Base-by-base conservation (phyloP, 768 basidiomycete species). In the Crassisporium funariophilum region DNA sequence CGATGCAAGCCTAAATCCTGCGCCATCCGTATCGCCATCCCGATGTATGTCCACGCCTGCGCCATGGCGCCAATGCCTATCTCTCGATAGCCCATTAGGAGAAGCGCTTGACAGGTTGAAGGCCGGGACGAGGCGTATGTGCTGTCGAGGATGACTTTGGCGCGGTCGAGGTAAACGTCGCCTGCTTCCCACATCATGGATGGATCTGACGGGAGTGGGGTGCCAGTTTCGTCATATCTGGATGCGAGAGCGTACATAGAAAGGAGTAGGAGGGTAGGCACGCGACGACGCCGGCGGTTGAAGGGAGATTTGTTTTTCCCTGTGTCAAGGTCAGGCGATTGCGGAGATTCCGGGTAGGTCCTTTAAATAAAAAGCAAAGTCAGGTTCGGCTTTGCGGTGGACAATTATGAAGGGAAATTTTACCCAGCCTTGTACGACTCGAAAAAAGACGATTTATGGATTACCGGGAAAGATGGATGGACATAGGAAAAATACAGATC, bases 21-120 rank as follows among this genome's bases (percentile, higher is more conserved):
- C 12, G 90, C 90, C 90, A 94, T 92, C n/a, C 92, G 78, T 27
- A 94, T 84, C 0, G 87, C 91, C 86, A 91, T 88, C 9, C 91
- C 91, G 15, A 84, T 78, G 59, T 86, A 91, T 8, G 83, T 77
- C 92, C 91, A 95, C 23, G 88, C 85, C 64, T 86, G 82, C 6
- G 86, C 85, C 91, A 93, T 95, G 13, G 88, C 82, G 35, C 89
- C 92, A 48, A 92, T 88, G 2, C 92, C 92, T 33, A 91, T 78
- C 65, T 95, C 91, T 6, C 91, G 77, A 60, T 88, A 93, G 5
- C 86, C 86, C 69, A 93, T 77, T 8, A 95, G 75, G 8, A 95
- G 73, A 15, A 94, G 67, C 4, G 91, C 83, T 60, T 92, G 90
- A 37, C 84, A 84, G 0, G 88, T 92, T 9, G 82, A 79, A 4